Base-by-base conservation (phyloP, 805 yeast species). In the Brettanomyces sp. region DNA sequence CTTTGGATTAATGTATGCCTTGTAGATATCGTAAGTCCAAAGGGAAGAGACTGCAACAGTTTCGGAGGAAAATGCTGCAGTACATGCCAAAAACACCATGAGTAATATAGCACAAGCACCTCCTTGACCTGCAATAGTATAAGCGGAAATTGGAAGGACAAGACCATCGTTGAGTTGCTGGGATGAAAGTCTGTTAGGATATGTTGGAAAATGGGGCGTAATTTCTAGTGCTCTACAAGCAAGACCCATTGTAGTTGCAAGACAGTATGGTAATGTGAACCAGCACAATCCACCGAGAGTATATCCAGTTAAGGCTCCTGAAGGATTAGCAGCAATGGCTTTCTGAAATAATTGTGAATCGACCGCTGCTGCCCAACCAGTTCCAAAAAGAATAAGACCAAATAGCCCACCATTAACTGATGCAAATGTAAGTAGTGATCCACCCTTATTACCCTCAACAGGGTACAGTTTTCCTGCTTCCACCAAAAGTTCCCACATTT, bases 61-160 rank as follows among this genome's bases (percentile, higher is more conserved):
- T 58, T 74, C 79, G 13, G 78, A 73, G n/a, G 77, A 72, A 70
- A 71, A 72, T 45, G 79, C 78, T 22, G 78, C 73, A 1, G 80
- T 74, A 21, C 68, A 73, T 21, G 78, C 77, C 74, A 73, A 72
- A 56, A 74, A 74, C 3, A 73, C 67, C 63, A 74, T 62, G 39
- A 71, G 53, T 44, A 74, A 63, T 13, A 75, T 65, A 50, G 70
- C 70, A 34, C 68, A 76, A 3, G 74, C 74, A 35, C 79, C 79
- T 41, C 74, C 71, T 46, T 63, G 72, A 40, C 80, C 80, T 58
- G 73, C 63, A 30, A 74, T 59, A 2, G 77, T 75, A 39, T 67
- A 70, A 3, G 78, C 74, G 21, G 77, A 71, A 50, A 72, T 70
- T 12, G 79, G 79, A 49, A 74, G 63, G 5, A 72, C 78, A 50